Base-by-base conservation (phyloP, 495 filamentous ascomycete species). In the Penicillium herquei region DNA sequence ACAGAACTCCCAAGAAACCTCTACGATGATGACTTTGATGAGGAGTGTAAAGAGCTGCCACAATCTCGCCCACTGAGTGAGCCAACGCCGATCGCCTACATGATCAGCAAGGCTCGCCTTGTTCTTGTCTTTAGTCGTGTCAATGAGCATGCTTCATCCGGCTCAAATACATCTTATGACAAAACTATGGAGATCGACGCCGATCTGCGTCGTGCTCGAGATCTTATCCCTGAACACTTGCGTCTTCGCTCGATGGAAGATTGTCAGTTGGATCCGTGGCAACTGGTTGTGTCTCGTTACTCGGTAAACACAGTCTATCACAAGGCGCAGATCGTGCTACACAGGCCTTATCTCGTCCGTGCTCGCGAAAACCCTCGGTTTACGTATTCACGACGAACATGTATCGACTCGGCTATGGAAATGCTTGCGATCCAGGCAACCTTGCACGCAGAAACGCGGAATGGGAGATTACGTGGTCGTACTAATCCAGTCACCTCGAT, bases 11-110 rank as follows among this genome's bases (percentile, higher is more conserved):
- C 94, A 13, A 81, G 87, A 57, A 99, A 98, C 68, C 78, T 97
- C 21, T 93, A 91, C 65, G 94, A 99, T 65, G 93, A 97, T 60
- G 95, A 98, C 62, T 89, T 98, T 44, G 84, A 87, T 44, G 87
- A 92, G 44, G 84, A 87, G 45, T 89, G 82, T 59, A 87, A 87
- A 64, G 77, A 79, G 8, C 75, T 98, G 21, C 94, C 94, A 10
- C 83, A 85, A 6, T 83, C 90, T 0, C 80, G 91, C 53, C 87
- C 90, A 9, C 73, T 77, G 35, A 80, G 81, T 16, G 92, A 97
- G 68, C 83, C 89, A 7, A 99, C 94, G 2, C 89, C 89, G 7
- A 83, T 94, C 42, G 89, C 87, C 3, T 97, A 91, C 72, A 84
- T 97, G 83, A 95, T 96, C 52, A 77, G 82, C 31, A 94, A 96